Base-by-base conservation (phyloP, 148 eudicot genomes). In the Suaeda aralocaspica region DNA sequence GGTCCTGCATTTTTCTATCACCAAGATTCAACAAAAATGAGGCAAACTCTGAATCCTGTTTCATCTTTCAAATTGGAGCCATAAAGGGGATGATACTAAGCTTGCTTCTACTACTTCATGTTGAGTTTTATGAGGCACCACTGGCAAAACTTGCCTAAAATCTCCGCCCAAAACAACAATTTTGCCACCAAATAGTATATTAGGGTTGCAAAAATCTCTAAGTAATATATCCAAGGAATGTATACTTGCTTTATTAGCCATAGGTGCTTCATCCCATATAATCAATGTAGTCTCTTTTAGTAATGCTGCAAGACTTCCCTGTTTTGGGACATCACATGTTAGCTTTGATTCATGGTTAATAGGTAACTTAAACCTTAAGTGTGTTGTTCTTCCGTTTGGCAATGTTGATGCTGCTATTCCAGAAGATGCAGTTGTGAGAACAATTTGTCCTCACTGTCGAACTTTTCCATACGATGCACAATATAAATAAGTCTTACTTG, bases 401-500 rank as follows among this genome's bases (percentile, higher is more conserved):
- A 72, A n/a, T 2, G 18, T 53, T 0, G 53, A 69, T 8, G 51
- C 63, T 0, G 52, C 33, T 0, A 68, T 68, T 0, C 45, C 49
- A 4, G 61, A 68, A 1, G 71, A 29, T 0, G 71, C 61, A 0
- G 71, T 68, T 1, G 61, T 60, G 3, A 68, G 10, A 1, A 68
- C 71, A 10, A 68, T 69, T 5, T 69, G 36, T 2, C 51, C 19
- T 42, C 39, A n/a, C 0, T 25, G 6, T 0, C 41, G 22, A 2
- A 15, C 28, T 19, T 19, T 13, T 3, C 29, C 66, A 72, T 36
- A 72, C 0, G 56, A 9, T 0, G 72, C 72, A 56, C 59, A 53
- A 10, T 69, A 69, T 15, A 69, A 13, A 15, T 21, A 69, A 14
- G 72, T 69, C 11, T 69, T 69, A 0, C 64, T 19, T 0, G 63